Percentiles rank a stretch among this genome's conserved stretches.
phyloP scores from a whole-genome alignment of 441 rosid species.

The Lepidium campestre region DNA sequence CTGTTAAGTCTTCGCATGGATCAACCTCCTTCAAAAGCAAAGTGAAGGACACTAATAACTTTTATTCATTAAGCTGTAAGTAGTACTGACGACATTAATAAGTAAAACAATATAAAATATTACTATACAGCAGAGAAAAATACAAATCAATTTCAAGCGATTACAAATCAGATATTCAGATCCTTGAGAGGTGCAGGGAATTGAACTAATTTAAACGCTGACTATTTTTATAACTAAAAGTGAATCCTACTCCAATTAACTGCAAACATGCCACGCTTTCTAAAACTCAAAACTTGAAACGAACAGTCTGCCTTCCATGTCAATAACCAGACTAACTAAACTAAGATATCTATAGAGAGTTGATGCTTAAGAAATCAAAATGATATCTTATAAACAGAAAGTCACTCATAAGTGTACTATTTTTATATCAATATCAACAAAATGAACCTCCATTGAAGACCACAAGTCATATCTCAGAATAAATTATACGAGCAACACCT shows the following conservation, averaged over 20 bases:
- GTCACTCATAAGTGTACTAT: not conserved
- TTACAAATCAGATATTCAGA: not conserved
- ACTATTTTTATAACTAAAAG: not conserved
- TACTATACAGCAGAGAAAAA: not conserved
- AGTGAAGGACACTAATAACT: not conserved
- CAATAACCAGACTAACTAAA: not conserved
- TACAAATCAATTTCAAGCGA: not conserved
- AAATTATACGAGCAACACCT: not conserved
- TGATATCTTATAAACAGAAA: not conserved
- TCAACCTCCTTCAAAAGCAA: slow-evolving; percentile 68
- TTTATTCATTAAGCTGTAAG: not conserved
- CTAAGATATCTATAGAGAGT: not conserved
- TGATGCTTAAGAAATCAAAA: not conserved
- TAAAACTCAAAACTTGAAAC: not conserved
- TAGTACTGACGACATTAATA: not conserved
- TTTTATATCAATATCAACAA: not conserved
- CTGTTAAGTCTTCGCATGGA: slow-evolving; percentile 92
- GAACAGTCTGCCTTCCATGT: not conserved
- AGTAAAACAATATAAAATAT: not conserved
- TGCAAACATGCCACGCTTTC: not conserved
- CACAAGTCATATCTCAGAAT: not conserved
- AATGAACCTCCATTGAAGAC: not conserved
- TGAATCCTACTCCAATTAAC: not conserved
- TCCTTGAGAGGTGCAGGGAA: not conserved
- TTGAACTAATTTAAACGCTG: not conserved